Conservation (phyloP, 345 rosid species). For the Barbarea vulgaris region DNA sequence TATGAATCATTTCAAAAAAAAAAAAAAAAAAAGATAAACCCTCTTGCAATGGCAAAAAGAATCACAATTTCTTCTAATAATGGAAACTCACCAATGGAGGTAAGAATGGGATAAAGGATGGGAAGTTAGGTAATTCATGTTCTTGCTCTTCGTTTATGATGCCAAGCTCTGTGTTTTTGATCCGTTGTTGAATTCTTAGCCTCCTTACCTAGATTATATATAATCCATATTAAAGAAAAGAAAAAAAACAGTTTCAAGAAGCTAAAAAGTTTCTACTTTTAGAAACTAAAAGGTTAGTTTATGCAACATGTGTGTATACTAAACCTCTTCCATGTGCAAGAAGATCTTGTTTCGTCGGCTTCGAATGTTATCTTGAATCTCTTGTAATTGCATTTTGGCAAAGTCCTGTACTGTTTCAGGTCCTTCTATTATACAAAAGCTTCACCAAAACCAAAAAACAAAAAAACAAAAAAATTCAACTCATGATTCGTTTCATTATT, state of each 20-base stretch:
- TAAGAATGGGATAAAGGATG: slow-evolving; percentile 95
- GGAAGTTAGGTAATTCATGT: slow-evolving; percentile 85
- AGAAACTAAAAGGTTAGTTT: background rate
- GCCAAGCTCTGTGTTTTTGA: slow-evolving; percentile 76
- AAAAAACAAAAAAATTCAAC: background rate
- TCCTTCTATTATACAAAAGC: slow-evolving; percentile 98
- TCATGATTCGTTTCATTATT: background rate
- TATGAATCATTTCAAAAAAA: background rate
- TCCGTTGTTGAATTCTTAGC: slow-evolving; percentile 89
- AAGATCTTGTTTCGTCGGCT: slow-evolving; percentile 95
- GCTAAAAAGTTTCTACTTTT: slow-evolving; percentile 10
- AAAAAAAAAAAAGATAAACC: background rate
- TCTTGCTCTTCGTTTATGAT: slow-evolving; percentile 56
- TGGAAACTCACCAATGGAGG: slow-evolving; percentile 76
- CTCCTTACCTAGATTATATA: slow-evolving; percentile 71
- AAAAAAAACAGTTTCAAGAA: background rate
- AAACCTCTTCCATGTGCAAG: slow-evolving; percentile 98
- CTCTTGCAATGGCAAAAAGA: slow-evolving; percentile 14
- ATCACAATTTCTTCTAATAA: background rate
- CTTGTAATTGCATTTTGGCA: slow-evolving; percentile 83
- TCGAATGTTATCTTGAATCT: slow-evolving; percentile 90
- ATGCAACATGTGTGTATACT: background rate
- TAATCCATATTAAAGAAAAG: background rate
- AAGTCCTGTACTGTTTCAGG: slow-evolving; percentile 96
- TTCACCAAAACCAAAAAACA: slow-evolving; percentile 36